phyloP scores from a whole-genome alignment of 768 basidiomycete species.

The Agaricus sinodeliciosus region DNA sequence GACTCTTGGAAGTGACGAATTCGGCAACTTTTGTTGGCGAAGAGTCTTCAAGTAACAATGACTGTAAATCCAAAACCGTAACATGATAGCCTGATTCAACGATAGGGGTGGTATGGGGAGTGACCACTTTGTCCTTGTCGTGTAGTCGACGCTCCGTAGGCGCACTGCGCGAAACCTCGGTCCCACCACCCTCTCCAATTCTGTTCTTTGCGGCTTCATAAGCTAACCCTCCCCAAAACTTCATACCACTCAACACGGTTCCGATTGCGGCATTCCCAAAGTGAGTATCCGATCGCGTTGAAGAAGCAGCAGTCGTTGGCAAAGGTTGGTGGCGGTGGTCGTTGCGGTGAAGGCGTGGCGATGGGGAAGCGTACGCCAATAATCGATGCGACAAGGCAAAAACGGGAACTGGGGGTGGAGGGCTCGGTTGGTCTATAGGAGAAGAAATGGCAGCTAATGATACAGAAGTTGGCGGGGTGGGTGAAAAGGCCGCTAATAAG shows the following conservation, averaged over 20 bases:
- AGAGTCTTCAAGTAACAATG: background rate
- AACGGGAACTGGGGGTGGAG: slow-evolving; percentile 32
- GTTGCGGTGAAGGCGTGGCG: slow-evolving; percentile 4
- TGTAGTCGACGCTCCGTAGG: slow-evolving; percentile 31
- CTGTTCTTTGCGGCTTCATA: slow-evolving; percentile 40
- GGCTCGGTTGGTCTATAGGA: slow-evolving; percentile 1
- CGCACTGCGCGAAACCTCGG: slow-evolving; percentile 50
- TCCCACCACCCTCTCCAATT: slow-evolving; percentile 18
- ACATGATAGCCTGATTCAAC: slow-evolving; percentile 37
- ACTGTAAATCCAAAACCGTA: slow-evolving; percentile 46
- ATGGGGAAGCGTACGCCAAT: slow-evolving; percentile 44
- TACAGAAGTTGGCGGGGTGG: slow-evolving; percentile 18
- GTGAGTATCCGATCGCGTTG: slow-evolving; percentile 29
- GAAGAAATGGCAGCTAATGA: slow-evolving; percentile 10
- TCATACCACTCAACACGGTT: slow-evolving; percentile 57
- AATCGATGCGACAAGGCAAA: slow-evolving; percentile 59
- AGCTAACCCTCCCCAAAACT: slow-evolving; percentile 56
- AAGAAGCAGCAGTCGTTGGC: background rate
- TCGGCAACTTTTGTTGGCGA: slow-evolving; percentile 31
- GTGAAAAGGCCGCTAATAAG: slow-evolving; percentile 38
- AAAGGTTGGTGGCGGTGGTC: no score
- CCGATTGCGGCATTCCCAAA: slow-evolving; percentile 49
- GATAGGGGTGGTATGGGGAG: slow-evolving; percentile 18
- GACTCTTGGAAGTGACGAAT: slow-evolving; percentile 41
- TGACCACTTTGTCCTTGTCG: slow-evolving; percentile 16